Evolutionary conservation across 306 rosid genomes (phyloP).

Genomic region (Castanea crenata): DNA sequence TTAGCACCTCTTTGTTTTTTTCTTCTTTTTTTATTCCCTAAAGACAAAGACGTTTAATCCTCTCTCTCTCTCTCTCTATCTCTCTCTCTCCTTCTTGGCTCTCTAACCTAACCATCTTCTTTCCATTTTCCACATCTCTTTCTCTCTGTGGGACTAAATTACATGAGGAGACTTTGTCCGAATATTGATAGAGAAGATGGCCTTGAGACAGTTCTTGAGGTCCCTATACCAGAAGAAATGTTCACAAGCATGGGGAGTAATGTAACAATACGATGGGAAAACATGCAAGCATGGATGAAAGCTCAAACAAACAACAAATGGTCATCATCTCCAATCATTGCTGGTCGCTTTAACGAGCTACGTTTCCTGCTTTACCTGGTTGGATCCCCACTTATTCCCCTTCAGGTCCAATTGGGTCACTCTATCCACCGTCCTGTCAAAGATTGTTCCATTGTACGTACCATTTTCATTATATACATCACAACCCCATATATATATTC

Average conservation of each 20-base stretch:
- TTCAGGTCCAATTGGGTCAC: constrained; percentile 84
- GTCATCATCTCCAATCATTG: constrained; percentile 46
- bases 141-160: constrained; percentile 10
- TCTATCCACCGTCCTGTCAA: constrained; percentile 75
- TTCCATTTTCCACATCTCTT: background rate
- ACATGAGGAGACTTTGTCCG: constrained; percentile 86
- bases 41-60: background rate
- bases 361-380: constrained; percentile 84
- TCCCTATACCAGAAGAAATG: constrained; percentile 93
- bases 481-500: background rate
- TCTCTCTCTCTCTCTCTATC: background rate
- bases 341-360: constrained; percentile 75
- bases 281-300: constrained; percentile 91
- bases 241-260: constrained; percentile 79
- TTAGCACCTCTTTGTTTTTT: constrained; percentile 26
- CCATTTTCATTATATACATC: background rate
- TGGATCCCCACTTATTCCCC: constrained; percentile 95
- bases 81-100: background rate
- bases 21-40: background rate
- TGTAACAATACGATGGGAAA: constrained; percentile 61
- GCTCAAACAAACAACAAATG: constrained; percentile 76
- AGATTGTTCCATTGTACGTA: constrained; percentile 80
- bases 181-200: constrained; percentile 81
- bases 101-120: background rate
- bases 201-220: constrained; percentile 88